phyloP scores from a whole-genome alignment of 2,329 filamentous ascomycete genomes.

The Acrodontium crateriforme region DNA sequence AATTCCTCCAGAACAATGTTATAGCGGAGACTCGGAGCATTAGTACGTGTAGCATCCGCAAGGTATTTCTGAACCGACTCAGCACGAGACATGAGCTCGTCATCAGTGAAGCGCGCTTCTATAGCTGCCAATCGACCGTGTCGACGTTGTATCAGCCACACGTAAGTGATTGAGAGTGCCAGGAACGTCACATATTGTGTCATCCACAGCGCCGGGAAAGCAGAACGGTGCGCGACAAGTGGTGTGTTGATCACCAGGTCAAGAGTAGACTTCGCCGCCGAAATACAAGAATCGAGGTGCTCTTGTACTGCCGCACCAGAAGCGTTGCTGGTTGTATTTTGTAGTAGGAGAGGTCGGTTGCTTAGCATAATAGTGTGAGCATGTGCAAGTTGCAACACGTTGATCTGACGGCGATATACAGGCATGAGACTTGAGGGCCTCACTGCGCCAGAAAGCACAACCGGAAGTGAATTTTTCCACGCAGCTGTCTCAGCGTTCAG shows the following conservation, averaged over 20 bases:
- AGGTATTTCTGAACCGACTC: conserved; percentile 36
- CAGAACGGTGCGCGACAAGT: no score
- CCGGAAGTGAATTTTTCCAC: conserved; percentile 34
- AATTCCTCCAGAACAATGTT: conserved; percentile 41
- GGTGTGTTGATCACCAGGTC: conserved; percentile 29
- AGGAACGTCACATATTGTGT: conserved; percentile 42
- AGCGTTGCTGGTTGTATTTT: neutral
- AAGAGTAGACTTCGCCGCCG: conserved; percentile 33
- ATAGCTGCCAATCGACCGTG: conserved; percentile 9
- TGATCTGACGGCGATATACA: conserved; percentile 40
- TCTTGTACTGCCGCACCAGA: conserved; percentile 5
- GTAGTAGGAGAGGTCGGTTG: conserved; percentile 40
- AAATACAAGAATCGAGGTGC: conserved; percentile 33
- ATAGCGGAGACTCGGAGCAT: conserved; percentile 36
- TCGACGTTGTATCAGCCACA: conserved; percentile 37
- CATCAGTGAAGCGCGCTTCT: conserved; percentile 5
- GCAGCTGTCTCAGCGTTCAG: conserved; percentile 29
- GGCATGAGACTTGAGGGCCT: conserved; percentile 33
- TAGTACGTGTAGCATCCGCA: conserved; percentile 23
- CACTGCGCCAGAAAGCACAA: conserved; percentile 30
- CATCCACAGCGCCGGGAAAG: conserved; percentile 39
- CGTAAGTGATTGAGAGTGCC: conserved; percentile 40
- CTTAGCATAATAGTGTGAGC: conserved; percentile 43
- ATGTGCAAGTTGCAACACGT: conserved; percentile 40
- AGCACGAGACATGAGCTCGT: conserved; percentile 28